A percentile compares a stretch with the other conserved stretches of the same genome.
Conservation (phyloP, 768 basidiomycete genomes). For the Psilocybe subaeruginosa region DNA sequence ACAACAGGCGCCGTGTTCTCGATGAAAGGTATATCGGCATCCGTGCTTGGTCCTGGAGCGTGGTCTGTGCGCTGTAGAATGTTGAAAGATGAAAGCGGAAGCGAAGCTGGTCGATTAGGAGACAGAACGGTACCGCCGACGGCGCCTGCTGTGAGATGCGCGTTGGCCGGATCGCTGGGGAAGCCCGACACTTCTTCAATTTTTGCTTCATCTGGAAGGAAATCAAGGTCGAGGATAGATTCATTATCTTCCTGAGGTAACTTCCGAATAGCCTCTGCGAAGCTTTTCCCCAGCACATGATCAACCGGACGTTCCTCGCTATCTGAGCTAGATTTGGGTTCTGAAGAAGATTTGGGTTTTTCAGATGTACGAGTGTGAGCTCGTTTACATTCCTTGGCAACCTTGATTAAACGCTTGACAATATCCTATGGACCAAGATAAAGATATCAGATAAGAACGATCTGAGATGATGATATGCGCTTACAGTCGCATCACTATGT, state of each 20-base stretch:
- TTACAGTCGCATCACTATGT: constrained; percentile 72
- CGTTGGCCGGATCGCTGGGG: constrained; percentile 48
- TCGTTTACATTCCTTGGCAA: constrained; percentile 81
- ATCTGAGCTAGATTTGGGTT: constrained; percentile 35
- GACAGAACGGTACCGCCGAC: constrained; percentile 40
- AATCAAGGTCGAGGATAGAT: constrained; percentile 80
- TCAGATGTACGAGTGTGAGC: constrained; percentile 52
- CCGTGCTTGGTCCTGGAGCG: constrained; percentile 31
- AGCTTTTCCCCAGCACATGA: constrained; percentile 63
- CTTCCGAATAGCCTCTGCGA: constrained; percentile 62
- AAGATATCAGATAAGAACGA: background rate
- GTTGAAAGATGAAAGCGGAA: constrained; percentile 58
- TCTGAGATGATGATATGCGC: constrained; percentile 29
- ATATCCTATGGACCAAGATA: constrained; percentile 55
- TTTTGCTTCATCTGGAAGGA: constrained; percentile 54
- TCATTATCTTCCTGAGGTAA: constrained; percentile 51
- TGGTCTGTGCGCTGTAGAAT: constrained; percentile 67
- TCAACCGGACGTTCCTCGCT: constrained; percentile 27
- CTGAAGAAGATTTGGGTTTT: constrained; percentile 33
- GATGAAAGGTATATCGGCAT: constrained; percentile 26
- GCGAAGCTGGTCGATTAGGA: constrained; percentile 45
- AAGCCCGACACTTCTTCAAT: constrained; percentile 35
- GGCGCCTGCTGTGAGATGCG: constrained; percentile 43
- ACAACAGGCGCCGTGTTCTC: constrained; percentile 39
- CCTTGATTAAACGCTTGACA: constrained; percentile 80